Conservation (phyloP, 2,329 filamentous ascomycete genomes). For the Aspergillus pseudoglaucus region DNA sequence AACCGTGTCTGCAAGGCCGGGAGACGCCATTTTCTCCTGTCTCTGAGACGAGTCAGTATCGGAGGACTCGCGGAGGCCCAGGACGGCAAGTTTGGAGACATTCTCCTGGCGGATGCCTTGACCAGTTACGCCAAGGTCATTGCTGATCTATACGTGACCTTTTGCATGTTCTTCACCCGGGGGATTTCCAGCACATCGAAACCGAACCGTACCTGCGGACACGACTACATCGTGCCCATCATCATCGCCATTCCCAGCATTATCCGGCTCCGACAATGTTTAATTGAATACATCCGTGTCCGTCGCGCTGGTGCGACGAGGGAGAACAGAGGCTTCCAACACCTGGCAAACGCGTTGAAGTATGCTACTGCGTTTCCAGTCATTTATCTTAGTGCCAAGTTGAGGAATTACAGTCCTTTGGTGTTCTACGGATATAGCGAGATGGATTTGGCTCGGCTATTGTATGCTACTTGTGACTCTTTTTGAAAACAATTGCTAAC, state of each 20-base stretch:
- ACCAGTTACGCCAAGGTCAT: constrained; percentile 93
- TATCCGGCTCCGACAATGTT: constrained; percentile 84
- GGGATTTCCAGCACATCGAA: constrained; percentile 68
- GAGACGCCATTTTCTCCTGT: constrained; percentile 67
- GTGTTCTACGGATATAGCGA: constrained; percentile 48
- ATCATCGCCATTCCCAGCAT: constrained; percentile 76
- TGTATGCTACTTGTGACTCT: constrained; percentile 34
- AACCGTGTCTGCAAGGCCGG: constrained; percentile 63
- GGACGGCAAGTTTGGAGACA: constrained; percentile 91
- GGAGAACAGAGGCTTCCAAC: constrained; percentile 70
- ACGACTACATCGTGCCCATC: constrained; percentile 70
- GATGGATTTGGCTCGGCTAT: constrained; percentile 49
- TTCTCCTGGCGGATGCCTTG: constrained; percentile 85
- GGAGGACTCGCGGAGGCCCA: constrained; percentile 80
- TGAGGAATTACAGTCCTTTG: constrained; percentile 55
- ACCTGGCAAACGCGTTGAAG: constrained; percentile 89
- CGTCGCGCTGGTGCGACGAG: constrained; percentile 43
- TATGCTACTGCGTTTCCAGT: constrained; percentile 94
- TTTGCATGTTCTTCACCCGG: constrained; percentile 82
- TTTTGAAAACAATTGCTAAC: background rate
- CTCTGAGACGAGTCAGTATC: constrained; percentile 68
- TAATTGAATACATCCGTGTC: constrained; percentile 79
- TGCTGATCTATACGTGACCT: constrained; percentile 77
- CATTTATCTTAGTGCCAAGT: constrained; percentile 69
- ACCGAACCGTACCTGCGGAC: constrained; percentile 77